A percentile compares a stretch with the other conserved stretches of the same genome.
Conservation (phyloP, 495 filamentous ascomycete genomes). For the Chaetomium tenue region DNA sequence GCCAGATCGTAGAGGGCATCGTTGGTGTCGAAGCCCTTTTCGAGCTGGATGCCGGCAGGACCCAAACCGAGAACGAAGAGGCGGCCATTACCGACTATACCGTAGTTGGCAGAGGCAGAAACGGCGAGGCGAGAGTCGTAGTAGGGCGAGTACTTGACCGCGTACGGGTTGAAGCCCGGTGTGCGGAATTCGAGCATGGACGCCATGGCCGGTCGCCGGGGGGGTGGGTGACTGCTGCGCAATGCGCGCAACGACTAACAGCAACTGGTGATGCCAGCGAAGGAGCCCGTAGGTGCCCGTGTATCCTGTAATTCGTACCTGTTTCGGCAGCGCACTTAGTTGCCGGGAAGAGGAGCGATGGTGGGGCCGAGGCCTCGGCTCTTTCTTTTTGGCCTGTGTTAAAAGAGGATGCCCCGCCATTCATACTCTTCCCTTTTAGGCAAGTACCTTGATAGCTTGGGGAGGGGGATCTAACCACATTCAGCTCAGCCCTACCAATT, state of each 20-base stretch:
- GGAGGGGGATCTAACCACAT: not conserved
- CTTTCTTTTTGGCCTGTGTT: constrained; percentile 12
- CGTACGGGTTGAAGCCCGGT: constrained; percentile 88
- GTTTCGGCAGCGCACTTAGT: not conserved
- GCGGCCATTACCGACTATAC: constrained; percentile 92
- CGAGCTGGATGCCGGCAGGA: constrained; percentile 73
- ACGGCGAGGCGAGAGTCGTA: constrained; percentile 92
- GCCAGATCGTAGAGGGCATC: constrained; percentile 90
- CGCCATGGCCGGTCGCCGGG: constrained; percentile 33
- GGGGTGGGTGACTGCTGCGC: constrained; percentile 1
- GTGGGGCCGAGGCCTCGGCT: constrained; percentile 27
- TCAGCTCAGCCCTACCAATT: not conserved
- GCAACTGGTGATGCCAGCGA: constrained; percentile 4
- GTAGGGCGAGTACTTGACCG: constrained; percentile 96
- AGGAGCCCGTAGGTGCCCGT: not conserved
- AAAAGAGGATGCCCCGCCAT: not conserved
- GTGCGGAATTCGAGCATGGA: constrained; percentile 91
- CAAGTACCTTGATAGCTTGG: not conserved
- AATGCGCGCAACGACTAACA: not conserved
- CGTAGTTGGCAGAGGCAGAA: constrained; percentile 83
- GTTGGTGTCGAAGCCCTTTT: constrained; percentile 93
- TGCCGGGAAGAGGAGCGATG: constrained; percentile 5
- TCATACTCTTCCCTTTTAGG: not conserved
- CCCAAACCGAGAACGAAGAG: constrained; percentile 79
- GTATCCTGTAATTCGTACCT: not conserved